Conservation (phyloP, 2,329 filamentous ascomycete species). For the Phaeoacremonium minimum region DNA sequence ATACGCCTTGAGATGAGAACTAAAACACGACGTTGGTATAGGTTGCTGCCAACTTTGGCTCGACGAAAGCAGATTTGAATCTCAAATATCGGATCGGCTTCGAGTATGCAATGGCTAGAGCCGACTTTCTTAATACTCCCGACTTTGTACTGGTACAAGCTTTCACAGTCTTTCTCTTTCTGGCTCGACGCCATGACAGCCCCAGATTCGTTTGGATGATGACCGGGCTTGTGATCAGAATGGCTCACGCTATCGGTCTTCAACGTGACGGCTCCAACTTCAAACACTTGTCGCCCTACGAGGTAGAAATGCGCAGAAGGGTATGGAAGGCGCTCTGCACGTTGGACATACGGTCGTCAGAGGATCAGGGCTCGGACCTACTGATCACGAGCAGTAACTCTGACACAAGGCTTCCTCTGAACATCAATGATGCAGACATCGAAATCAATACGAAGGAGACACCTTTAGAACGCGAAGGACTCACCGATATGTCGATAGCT, state of each 20-base stretch:
- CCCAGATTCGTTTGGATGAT: constrained; percentile 47
- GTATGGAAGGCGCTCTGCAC: constrained; percentile 52
- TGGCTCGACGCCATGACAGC: constrained; percentile 41
- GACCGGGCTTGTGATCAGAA: constrained; percentile 37
- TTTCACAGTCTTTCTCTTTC: constrained; percentile 49
- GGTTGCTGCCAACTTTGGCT: constrained; percentile 31
- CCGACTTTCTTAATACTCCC: constrained; percentile 52
- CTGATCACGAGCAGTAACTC: no score
- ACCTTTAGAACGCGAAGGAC: constrained; percentile 41
- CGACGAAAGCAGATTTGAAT: constrained; percentile 37
- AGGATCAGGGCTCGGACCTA: constrained; percentile 27
- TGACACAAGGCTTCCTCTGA: constrained; percentile 37
- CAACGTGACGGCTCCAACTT: constrained; percentile 38
- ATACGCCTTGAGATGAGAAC: background rate
- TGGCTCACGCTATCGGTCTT: constrained; percentile 38
- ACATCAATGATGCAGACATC: constrained; percentile 51
- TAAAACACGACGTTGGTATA: constrained; percentile 1
- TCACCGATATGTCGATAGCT: constrained; percentile 57
- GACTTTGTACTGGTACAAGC: constrained; percentile 56
- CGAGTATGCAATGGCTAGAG: constrained; percentile 53
- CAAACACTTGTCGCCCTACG: constrained; percentile 42
- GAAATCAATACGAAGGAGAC: constrained; percentile 40
- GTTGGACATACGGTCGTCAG: constrained; percentile 28
- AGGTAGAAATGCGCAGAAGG: constrained; percentile 47
- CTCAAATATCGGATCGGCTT: constrained; percentile 42